Conservation (phyloP, 306 rosid genomes). For the Lagenaria siceraria region DNA sequence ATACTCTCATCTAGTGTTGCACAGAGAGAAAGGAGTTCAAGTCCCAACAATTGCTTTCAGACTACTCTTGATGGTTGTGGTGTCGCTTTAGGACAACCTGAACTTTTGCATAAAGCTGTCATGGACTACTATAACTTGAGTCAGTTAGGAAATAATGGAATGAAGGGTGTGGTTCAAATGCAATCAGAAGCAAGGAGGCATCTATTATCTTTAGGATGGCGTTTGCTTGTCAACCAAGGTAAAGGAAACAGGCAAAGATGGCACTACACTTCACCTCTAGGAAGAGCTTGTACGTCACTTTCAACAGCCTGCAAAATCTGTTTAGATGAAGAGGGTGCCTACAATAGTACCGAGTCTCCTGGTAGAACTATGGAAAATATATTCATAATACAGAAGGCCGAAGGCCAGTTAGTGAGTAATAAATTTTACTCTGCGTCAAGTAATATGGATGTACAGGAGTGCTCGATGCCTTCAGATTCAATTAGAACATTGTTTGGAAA, state of each 20-base stretch:
- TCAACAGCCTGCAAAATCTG: constrained; percentile 29
- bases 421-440: constrained; percentile 2
- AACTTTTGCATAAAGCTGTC: constrained; percentile 30
- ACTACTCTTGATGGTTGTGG: constrained; percentile 4
- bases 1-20: constrained; percentile 6
- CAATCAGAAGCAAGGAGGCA: constrained; percentile 30
- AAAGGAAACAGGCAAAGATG: not conserved
- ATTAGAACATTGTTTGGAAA: constrained; percentile 2
- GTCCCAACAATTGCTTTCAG: constrained; percentile 11
- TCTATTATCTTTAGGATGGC: constrained; percentile 42
- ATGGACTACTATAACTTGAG: constrained; percentile 20
- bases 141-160: not conserved
- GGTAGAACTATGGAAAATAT: constrained; percentile 13
- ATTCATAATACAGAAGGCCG: constrained; percentile 11
- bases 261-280: constrained; percentile 33
- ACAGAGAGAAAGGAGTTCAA: constrained; percentile 15
- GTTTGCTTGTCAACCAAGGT: not conserved
- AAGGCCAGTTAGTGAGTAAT: constrained; percentile 10
- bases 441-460: not conserved
- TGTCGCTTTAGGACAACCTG: constrained; percentile 9
- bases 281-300: constrained; percentile 16
- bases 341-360: constrained; percentile 9
- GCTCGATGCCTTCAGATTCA: constrained; percentile 4
- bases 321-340: constrained; percentile 14
- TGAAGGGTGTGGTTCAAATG: not conserved